These are phyloP conservation scores for Hamigera avellanea DNA, from an alignment of 495 filamentous ascomycete species.

Conservation along the genomic window DNA sequence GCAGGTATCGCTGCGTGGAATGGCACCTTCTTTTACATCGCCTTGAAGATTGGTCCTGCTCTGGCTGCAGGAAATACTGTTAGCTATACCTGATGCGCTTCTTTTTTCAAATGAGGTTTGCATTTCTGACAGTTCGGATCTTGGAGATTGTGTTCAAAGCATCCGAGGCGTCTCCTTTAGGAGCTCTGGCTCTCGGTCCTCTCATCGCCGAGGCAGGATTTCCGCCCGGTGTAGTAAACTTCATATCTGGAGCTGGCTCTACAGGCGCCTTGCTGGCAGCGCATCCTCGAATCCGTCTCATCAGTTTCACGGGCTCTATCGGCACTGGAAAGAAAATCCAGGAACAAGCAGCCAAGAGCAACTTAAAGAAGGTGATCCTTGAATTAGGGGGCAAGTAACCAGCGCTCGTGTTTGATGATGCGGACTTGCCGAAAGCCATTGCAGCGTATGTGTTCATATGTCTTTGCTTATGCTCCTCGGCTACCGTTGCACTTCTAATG, in stretches of 20 bases:
- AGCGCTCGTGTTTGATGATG: slow-evolving; percentile 26
- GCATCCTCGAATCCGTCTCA: slow-evolving; percentile 8
- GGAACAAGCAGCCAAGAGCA: slow-evolving; percentile 20
- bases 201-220: too few species aligned
- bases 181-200: too few species aligned
- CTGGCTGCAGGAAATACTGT: neutral
- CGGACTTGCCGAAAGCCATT: too few species aligned
- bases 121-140: neutral
- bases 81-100: neutral
- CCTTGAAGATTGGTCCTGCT: too few species aligned
- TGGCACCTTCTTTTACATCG: neutral
- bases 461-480: too few species aligned
- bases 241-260: neutral
- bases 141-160: neutral
- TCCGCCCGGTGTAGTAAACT: neutral
- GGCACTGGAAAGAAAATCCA: slow-evolving; percentile 7
- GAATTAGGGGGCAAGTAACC: slow-evolving; percentile 31
- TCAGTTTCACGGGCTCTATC: slow-evolving; percentile 13
- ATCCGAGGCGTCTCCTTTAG: too few species aligned
- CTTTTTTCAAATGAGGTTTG: neutral
- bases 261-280: slow-evolving; percentile 1
- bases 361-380: slow-evolving; percentile 34
- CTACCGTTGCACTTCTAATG: too few species aligned
- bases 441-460: too few species aligned
- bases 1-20: neutral